Conservation (phyloP, 305 asterid species). For the Petunia hybrid region DNA sequence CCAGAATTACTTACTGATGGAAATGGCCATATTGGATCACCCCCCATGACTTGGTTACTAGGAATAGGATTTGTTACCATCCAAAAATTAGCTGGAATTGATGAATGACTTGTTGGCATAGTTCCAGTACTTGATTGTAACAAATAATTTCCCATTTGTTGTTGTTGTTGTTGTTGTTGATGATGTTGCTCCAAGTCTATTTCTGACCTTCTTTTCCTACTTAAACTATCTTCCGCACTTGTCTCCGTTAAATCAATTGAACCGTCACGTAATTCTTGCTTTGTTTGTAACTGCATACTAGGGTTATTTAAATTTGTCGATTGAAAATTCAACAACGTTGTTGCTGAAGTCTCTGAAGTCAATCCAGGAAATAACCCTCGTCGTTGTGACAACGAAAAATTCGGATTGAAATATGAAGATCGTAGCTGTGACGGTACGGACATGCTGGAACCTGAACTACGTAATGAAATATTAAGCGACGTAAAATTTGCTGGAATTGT, state of each 20-base stretch:
- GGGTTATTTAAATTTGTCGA: constrained; percentile 55
- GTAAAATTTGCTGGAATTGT: constrained; percentile 85
- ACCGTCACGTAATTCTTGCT: constrained; percentile 59
- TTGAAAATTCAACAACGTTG: constrained; percentile 70
- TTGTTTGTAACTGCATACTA: constrained; percentile 52
- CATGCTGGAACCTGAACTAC: constrained; percentile 91
- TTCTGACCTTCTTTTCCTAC: constrained; percentile 67
- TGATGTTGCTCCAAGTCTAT: constrained; percentile 57
- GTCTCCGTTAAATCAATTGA: constrained; percentile 56
- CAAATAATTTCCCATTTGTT: constrained; percentile 75
- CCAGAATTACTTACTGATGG: constrained; percentile 48
- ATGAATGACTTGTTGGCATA: constrained; percentile 72
- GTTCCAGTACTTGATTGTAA: constrained; percentile 74
- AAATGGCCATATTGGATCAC: constrained; percentile 72
- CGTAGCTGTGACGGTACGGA: constrained; percentile 85
- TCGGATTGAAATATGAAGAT: constrained; percentile 69
- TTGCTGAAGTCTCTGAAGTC: constrained; percentile 59
- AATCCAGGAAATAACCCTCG: constrained; percentile 67
- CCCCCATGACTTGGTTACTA: constrained; percentile 66
- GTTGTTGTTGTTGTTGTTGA: constrained; percentile 62
- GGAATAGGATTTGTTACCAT: constrained; percentile 91
- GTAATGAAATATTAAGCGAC: constrained; percentile 74
- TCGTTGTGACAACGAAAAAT: constrained; percentile 61
- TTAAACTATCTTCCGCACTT: constrained; percentile 53
- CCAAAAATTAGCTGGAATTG: constrained; percentile 90